Percentiles rank a stretch among this genome's conserved stretches.
Conservation (phyloP, 305 asterid species). For the Fraxinus angustifolia region DNA sequence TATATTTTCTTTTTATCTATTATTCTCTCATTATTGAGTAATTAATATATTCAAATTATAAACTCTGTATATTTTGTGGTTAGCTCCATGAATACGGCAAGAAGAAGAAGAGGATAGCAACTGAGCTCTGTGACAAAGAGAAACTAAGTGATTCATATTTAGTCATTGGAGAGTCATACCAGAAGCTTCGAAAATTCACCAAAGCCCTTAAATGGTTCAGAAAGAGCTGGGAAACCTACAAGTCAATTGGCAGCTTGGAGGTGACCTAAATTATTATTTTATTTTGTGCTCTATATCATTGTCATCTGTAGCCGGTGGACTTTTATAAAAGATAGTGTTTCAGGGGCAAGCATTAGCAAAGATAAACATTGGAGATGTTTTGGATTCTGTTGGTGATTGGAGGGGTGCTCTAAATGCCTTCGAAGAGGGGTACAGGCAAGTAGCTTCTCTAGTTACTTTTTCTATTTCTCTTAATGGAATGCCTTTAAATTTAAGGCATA, state of each 20-base stretch:
- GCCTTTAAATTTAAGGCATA: neutral
- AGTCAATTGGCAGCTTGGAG: constrained; percentile 82
- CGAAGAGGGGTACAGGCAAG: constrained; percentile 77
- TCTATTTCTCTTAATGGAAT: neutral
- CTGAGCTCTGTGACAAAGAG: constrained; percentile 77
- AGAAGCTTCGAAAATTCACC: constrained; percentile 60
- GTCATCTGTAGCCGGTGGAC: constrained; percentile 4
- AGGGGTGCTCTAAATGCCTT: constrained; percentile 69
- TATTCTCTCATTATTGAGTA: constrained; percentile 16
- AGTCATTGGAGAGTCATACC: constrained; percentile 77
- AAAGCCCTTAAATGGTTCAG: constrained; percentile 79
- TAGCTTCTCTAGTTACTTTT: constrained; percentile 17
- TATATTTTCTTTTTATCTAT: constrained; percentile 5
- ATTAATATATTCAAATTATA: constrained; percentile 18
- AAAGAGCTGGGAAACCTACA: constrained; percentile 70
- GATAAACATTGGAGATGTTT: constrained; percentile 74
- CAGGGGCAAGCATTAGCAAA: constrained; percentile 94
- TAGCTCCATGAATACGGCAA: constrained; percentile 73
- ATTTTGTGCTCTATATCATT: neutral
- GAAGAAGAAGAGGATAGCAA: constrained; percentile 64
- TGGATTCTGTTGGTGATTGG: constrained; percentile 73
- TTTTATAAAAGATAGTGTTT: constrained; percentile 29
- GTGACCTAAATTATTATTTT: constrained; percentile 39
- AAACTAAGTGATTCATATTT: constrained; percentile 80
- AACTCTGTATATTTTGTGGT: constrained; percentile 28